Conservation (phyloP, 495 filamentous ascomycete genomes). For the Aspergillus kassunensis region DNA sequence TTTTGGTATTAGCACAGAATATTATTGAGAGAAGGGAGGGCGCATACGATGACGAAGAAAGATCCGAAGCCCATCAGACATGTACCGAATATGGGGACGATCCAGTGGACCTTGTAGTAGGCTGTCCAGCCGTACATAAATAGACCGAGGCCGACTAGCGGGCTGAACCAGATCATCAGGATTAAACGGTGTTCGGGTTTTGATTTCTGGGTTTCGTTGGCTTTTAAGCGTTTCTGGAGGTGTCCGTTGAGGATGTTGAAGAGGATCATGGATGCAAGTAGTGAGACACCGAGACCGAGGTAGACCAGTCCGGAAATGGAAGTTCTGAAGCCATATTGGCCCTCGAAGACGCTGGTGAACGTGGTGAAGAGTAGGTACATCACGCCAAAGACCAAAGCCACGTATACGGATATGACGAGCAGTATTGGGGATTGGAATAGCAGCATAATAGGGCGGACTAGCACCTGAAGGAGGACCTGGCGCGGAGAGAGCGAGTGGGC, state of each 20-base stretch:
- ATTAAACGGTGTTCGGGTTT: conserved; percentile 65
- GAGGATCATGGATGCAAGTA: conserved; percentile 43
- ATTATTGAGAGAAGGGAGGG: too few relatives aligned
- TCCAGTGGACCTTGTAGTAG: conserved; percentile 26
- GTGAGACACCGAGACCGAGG: conserved; percentile 54
- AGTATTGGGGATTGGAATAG: conserved; percentile 33
- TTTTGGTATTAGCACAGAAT: too few relatives aligned
- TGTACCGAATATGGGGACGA: conserved; percentile 35
- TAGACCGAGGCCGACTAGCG: conserved; percentile 32
- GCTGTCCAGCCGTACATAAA: conserved; percentile 34
- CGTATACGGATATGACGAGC: conserved; percentile 22
- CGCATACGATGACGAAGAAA: too few relatives aligned
- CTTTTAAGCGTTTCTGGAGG: conserved; percentile 54
- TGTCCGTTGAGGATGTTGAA: conserved; percentile 48
- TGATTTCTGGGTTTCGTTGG: conserved; percentile 48
- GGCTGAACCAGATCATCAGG: conserved; percentile 53
- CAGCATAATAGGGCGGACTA: conserved; percentile 42
- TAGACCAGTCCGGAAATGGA: conserved; percentile 59
- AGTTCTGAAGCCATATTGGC: conserved; percentile 51
- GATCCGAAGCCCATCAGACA: conserved; percentile 17
- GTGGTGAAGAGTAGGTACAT: conserved; percentile 68
- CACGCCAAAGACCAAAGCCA: conserved; percentile 60
- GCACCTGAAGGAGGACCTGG: conserved; percentile 19
- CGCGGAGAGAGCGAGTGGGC: conserved; percentile 13
- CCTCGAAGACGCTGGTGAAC: conserved; percentile 58